These are phyloP conservation scores for Solanum paucissectum DNA, from an alignment of 257 asterid species.

Conservation along the genomic window DNA sequence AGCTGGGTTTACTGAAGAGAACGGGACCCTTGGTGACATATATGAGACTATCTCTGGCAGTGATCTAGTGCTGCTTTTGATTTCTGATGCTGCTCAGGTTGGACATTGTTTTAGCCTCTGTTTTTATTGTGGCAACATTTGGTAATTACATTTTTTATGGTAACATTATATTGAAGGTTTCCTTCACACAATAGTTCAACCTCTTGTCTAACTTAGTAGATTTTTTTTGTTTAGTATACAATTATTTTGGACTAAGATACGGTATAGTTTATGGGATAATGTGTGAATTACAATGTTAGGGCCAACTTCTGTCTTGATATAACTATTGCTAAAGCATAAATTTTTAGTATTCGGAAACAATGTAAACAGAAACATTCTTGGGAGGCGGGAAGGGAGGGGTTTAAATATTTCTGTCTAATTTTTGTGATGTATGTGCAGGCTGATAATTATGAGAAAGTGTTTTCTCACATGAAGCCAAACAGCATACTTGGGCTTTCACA, in stretches of 20 bases:
- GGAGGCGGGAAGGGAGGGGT: not conserved
- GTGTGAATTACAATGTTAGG: not conserved
- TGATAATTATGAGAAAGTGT: constrained; percentile 74
- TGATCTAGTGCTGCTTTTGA: constrained; percentile 80
- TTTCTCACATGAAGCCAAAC: constrained; percentile 90
- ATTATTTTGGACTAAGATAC: not conserved
- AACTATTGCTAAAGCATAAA: not conserved
- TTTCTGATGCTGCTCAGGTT: constrained; percentile 97
- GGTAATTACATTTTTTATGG: not conserved
- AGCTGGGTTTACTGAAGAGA: constrained; percentile 87
- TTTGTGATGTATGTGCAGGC: constrained; percentile 41
- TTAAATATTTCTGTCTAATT: not conserved
- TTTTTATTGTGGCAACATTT: not conserved
- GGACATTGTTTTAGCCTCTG: not conserved
- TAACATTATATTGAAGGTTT: not conserved
- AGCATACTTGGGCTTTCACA: constrained; percentile 97
- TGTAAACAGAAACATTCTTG: not conserved
- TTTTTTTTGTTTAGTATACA: not conserved
- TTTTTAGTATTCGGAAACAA: not conserved
- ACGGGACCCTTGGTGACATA: constrained; percentile 89
- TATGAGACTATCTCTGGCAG: constrained; percentile 85
- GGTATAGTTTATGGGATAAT: not conserved
- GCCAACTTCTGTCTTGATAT: not conserved
- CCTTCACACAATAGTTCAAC: not conserved
- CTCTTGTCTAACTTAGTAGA: not conserved